These are phyloP conservation scores for Trebouxiophyceae sp. DNA, from an alignment of 163 green algal species.

Conservation along the genomic window DNA sequence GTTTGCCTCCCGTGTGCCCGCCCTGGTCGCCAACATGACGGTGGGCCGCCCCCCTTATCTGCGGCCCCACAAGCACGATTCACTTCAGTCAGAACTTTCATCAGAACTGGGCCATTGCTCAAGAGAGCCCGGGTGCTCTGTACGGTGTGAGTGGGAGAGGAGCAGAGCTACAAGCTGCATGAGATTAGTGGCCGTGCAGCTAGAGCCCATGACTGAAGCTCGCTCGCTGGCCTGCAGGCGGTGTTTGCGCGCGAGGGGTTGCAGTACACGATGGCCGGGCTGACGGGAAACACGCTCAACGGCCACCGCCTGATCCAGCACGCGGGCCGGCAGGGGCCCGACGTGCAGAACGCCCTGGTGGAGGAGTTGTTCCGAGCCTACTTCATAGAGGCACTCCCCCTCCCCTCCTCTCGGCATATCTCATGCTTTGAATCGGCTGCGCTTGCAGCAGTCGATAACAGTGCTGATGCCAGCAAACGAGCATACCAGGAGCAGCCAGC, in stretches of 20 bases:
- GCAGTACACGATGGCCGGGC: constrained; percentile 36
- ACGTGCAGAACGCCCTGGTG: constrained; percentile 36
- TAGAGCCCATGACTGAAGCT: too few species aligned
- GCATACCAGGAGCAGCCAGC: too few species aligned
- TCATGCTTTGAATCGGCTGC: neutral
- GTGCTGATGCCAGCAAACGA: too few species aligned
- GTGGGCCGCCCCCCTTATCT: constrained; percentile 1
- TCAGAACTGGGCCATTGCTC: too few species aligned
- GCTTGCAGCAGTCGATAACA: too few species aligned
- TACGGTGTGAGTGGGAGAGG: too few species aligned
- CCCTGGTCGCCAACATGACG: constrained; percentile 30
- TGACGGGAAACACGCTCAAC: constrained; percentile 46
- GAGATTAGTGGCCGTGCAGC: too few species aligned
- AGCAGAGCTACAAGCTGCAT: too few species aligned
- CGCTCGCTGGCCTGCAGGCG: too few species aligned
- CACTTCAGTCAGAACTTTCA: too few species aligned
- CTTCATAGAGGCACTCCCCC: constrained; percentile 31
- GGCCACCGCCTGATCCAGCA: constrained; percentile 39
- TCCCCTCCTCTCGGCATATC: neutral
- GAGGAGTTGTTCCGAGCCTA: constrained; percentile 45
- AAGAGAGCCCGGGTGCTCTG: too few species aligned
- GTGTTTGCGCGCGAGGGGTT: constrained; percentile 36
- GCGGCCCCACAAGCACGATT: too few species aligned
- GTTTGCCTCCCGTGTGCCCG: constrained; percentile 26
- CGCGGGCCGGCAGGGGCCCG: constrained; percentile 20